phyloP scores from a whole-genome alignment of 306 rosid genomes.

The Ormosia semicastrata region DNA sequence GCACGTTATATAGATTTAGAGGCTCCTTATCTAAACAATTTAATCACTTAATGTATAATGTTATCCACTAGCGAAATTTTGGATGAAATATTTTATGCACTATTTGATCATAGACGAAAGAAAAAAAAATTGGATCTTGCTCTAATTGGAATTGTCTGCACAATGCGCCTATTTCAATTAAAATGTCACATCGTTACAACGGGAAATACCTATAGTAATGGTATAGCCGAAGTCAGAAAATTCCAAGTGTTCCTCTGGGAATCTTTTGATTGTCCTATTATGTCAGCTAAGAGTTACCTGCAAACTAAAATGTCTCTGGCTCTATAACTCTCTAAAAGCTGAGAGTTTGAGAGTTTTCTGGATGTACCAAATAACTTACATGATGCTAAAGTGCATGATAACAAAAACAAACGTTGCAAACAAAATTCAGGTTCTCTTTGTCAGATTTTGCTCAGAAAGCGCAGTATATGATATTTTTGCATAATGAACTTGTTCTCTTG shows the following conservation, averaged over 20 bases:
- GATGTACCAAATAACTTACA: neutral
- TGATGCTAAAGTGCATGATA: neutral
- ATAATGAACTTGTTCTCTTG: no score
- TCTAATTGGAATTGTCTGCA: neutral
- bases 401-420: neutral
- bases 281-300: neutral
- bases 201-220: conserved; percentile 21
- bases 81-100: neutral
- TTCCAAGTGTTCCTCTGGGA: conserved; percentile 29
- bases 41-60: neutral
- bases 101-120: neutral
- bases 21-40: neutral
- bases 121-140: neutral
- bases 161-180: conserved; percentile 29
- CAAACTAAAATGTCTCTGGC: neutral
- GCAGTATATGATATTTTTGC: no score
- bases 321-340: conserved; percentile 15
- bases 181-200: conserved; percentile 45
- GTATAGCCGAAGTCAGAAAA: conserved; percentile 1
- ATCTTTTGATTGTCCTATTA: conserved; percentile 26
- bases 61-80: neutral
- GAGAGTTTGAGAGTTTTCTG: neutral
- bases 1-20: neutral
- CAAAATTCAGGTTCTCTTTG: neutral
- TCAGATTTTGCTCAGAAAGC: neutral